Conservation (phyloP, 257 asterid species). For the Mentha longifolia region DNA sequence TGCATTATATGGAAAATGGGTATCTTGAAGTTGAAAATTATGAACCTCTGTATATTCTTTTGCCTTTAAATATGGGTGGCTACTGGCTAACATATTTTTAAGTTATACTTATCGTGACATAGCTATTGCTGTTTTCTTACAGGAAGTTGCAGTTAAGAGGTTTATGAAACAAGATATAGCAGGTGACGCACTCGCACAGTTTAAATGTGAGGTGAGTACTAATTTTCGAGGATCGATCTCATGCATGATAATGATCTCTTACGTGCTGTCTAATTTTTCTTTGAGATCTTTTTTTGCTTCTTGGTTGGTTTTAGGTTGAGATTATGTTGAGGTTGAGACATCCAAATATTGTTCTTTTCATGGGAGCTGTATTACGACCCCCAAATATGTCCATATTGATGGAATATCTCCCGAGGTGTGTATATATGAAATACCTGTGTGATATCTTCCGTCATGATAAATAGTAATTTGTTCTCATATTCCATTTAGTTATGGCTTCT, state of each 20-base stretch:
- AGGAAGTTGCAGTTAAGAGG: slow-evolving; percentile 99
- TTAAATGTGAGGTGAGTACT: slow-evolving; percentile 80
- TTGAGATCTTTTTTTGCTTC: slow-evolving; percentile 29
- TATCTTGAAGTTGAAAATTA: slow-evolving; percentile 1
- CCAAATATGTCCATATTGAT: slow-evolving; percentile 96
- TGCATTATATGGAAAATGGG: slow-evolving; percentile 19
- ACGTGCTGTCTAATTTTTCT: slow-evolving; percentile 12
- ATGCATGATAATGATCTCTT: slow-evolving; percentile 8
- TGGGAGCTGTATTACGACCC: slow-evolving; percentile 97
- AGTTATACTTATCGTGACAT: slow-evolving; percentile 7
- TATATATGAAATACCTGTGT: neutral
- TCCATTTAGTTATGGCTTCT: slow-evolving; percentile 7
- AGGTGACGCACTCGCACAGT: slow-evolving; percentile 87
- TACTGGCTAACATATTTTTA: neutral
- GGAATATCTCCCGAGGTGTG: slow-evolving; percentile 54
- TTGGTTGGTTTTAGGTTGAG: slow-evolving; percentile 67
- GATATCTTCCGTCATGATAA: slow-evolving; percentile 12
- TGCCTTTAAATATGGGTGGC: neutral
- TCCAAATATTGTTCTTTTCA: slow-evolving; percentile 96
- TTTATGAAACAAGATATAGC: slow-evolving; percentile 98
- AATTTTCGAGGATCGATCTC: neutral
- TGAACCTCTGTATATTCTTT: slow-evolving; percentile 4
- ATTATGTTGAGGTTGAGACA: slow-evolving; percentile 98
- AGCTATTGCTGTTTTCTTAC: slow-evolving; percentile 35
- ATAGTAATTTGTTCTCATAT: neutral